A percentile compares a stretch with the other conserved stretches of the same genome.
phyloP scores from a whole-genome alignment of 2,329 filamentous ascomycete species.

The Aspergillus pseudoglaucus region DNA sequence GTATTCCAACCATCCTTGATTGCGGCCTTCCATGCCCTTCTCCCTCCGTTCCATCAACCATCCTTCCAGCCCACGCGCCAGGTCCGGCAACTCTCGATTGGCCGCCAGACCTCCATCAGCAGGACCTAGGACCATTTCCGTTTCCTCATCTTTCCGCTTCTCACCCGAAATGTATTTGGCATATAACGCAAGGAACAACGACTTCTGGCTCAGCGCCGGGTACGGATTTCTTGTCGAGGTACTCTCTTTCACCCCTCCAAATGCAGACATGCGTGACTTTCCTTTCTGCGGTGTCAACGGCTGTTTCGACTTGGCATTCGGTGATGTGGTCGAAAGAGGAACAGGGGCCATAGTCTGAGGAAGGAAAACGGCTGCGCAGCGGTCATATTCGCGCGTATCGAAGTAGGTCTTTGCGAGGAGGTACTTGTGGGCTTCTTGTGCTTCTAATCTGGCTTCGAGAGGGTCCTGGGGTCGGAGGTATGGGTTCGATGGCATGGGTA shows the following conservation, averaged over 20 bases:
- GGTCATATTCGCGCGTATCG: constrained; percentile 90
- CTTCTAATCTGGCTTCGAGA: constrained; percentile 68
- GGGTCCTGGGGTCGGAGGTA: constrained; percentile 56
- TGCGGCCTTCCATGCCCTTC: constrained; percentile 54
- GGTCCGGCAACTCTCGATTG: constrained; percentile 75
- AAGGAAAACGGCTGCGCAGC: constrained; percentile 82
- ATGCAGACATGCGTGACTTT: constrained; percentile 53
- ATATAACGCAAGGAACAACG: constrained; percentile 85
- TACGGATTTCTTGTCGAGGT: constrained; percentile 33
- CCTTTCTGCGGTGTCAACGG: constrained; percentile 44
- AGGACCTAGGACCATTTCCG: constrained; percentile 93
- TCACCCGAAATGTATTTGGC: constrained; percentile 89
- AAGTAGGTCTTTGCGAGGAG: constrained; percentile 90
- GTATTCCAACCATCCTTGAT: constrained; percentile 86
- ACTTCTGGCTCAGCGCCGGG: constrained; percentile 71
- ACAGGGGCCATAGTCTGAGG: constrained; percentile 71
- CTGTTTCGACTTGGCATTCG: constrained; percentile 33
- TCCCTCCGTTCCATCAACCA: constrained; percentile 68
- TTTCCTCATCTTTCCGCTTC: constrained; percentile 92
- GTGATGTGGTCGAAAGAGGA: constrained; percentile 42
- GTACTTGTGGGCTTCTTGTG: constrained; percentile 73
- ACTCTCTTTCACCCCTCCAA: constrained; percentile 31
- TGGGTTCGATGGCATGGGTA: constrained; percentile 41
- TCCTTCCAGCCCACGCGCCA: constrained; percentile 68
- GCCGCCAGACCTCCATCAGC: constrained; percentile 76